phyloP scores from a whole-genome alignment of 2,329 filamentous ascomycete species.

The Colletotrichum incanum region DNA sequence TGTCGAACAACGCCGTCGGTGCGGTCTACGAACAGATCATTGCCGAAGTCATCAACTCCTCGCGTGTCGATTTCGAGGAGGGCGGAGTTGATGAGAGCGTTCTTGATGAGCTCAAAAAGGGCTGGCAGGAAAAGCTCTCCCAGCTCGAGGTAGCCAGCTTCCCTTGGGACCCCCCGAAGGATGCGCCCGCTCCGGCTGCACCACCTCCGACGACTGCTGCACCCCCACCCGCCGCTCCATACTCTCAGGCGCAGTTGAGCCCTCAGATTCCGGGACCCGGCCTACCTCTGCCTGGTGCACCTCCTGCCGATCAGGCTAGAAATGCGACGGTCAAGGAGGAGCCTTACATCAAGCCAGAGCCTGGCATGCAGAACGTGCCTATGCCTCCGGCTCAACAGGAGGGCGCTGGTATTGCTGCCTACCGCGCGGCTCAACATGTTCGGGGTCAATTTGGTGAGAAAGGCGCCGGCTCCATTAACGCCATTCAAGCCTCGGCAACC shows the following conservation, averaged over 20 bases:
- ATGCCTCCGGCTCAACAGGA: slow-evolving; percentile 47
- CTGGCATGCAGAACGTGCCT: slow-evolving; percentile 52
- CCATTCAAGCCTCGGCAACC: slow-evolving; percentile 65
- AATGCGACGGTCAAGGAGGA: slow-evolving; percentile 61
- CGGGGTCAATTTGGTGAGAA: slow-evolving; percentile 74
- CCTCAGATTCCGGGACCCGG: slow-evolving; percentile 52
- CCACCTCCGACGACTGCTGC: slow-evolving; percentile 48
- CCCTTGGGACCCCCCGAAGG: slow-evolving; percentile 85
- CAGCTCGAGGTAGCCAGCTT: slow-evolving; percentile 88
- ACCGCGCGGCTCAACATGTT: slow-evolving; percentile 71
- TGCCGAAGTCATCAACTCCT: slow-evolving; percentile 90
- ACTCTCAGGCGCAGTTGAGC: slow-evolving; percentile 55
- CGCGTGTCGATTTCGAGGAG: slow-evolving; percentile 96
- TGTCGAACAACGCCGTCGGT: slow-evolving; percentile 77
- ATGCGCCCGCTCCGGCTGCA: slow-evolving; percentile 65
- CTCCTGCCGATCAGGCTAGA: slow-evolving; percentile 59
- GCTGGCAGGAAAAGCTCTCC: slow-evolving; percentile 94
- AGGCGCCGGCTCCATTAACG: slow-evolving; percentile 77
- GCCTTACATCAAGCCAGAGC: slow-evolving; percentile 64
- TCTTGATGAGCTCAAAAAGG: slow-evolving; percentile 86
- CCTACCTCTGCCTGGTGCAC: slow-evolving; percentile 43
- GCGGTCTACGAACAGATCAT: slow-evolving; percentile 85
- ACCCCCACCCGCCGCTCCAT: slow-evolving; percentile 47
- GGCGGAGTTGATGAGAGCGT: slow-evolving; percentile 91
- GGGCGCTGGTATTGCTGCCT: slow-evolving; percentile 60